Percentiles rank a stretch among this genome's conserved stretches.
Conservation (phyloP, 768 basidiomycete species). For the Agaricus subrufescens region DNA sequence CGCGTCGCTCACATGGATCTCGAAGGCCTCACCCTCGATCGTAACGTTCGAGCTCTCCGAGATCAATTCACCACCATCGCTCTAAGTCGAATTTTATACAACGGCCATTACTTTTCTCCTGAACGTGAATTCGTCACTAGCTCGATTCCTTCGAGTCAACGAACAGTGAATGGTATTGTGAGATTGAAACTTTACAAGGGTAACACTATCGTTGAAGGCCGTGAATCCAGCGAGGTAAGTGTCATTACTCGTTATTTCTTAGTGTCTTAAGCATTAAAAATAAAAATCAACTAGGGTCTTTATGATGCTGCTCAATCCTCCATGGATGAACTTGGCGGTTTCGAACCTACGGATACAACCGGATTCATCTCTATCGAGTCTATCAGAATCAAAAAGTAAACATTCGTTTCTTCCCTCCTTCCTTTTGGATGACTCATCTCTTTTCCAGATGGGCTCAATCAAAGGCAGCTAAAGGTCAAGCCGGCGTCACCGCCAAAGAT, state of each 20-base stretch:
- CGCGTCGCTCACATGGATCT: slow-evolving; percentile 94
- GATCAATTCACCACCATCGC: slow-evolving; percentile 94
- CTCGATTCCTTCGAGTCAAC: slow-evolving; percentile 89
- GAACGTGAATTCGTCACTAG: slow-evolving; percentile 93
- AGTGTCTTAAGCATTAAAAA: neutral
- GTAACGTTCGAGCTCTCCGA: slow-evolving; percentile 90
- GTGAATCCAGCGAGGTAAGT: slow-evolving; percentile 78
- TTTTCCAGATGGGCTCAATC: slow-evolving; percentile 75
- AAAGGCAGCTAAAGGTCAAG: slow-evolving; percentile 80
- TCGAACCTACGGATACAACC: slow-evolving; percentile 92
- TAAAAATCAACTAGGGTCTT: slow-evolving; percentile 51
- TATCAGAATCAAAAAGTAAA: slow-evolving; percentile 95
- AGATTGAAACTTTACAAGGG: slow-evolving; percentile 93
- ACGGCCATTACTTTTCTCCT: slow-evolving; percentile 99
- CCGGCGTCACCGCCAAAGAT: slow-evolving; percentile 70
- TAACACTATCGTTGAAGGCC: slow-evolving; percentile 91
- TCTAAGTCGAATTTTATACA: slow-evolving; percentile 90
- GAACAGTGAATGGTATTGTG: slow-evolving; percentile 93
- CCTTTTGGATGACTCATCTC: slow-evolving; percentile 6
- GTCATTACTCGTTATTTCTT: neutral
- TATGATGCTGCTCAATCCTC: slow-evolving; percentile 95
- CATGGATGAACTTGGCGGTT: slow-evolving; percentile 98
- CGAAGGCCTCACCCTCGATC: slow-evolving; percentile 96
- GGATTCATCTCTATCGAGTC: slow-evolving; percentile 98
- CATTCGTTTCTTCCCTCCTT: slow-evolving; percentile 7